Conservation (phyloP, 2,329 filamentous ascomycete species). For the Ceratocystis cubensis region DNA sequence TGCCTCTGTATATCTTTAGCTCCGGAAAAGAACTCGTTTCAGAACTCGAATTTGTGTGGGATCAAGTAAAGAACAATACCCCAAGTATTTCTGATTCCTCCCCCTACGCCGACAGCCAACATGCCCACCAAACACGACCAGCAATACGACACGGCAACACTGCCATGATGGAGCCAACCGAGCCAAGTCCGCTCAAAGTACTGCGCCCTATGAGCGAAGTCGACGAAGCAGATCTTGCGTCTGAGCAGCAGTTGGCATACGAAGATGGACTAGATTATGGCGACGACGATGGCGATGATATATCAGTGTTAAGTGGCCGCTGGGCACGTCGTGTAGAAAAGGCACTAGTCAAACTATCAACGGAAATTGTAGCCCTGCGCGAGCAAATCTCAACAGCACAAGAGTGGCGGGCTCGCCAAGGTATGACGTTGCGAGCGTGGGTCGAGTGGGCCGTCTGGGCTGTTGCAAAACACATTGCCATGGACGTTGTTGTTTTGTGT, state of each 20-base stretch:
- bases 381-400: conserved; percentile 76
- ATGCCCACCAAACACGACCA: conserved; percentile 23
- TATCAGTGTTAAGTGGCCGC: conserved; percentile 23
- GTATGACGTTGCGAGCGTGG: conserved; percentile 56
- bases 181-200: conserved; percentile 47
- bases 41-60: conserved; percentile 98
- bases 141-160: conserved; percentile 31
- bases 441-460: conserved; percentile 57
- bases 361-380: conserved; percentile 79
- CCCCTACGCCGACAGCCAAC: conserved; percentile 34
- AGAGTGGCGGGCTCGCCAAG: conserved; percentile 54
- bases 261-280: conserved; percentile 36
- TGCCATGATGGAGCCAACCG: conserved; percentile 38
- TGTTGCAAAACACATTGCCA: conserved; percentile 56
- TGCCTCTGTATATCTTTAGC: conserved; percentile 28
- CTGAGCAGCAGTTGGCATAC: conserved; percentile 35
- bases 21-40: conserved; percentile 78
- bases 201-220: conserved; percentile 79
- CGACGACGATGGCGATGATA: conserved; percentile 23
- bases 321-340: conserved; percentile 78
- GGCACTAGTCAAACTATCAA: conserved; percentile 76
- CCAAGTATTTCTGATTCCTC: conserved; percentile 50
- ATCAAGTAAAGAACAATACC: conserved; percentile 84
- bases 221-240: conserved; percentile 51
- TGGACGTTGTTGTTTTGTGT: conserved; percentile 55